These are phyloP conservation scores for Boletus tylopilopsis DNA, from an alignment of 768 basidiomycete genomes.

Conservation along the genomic window DNA sequence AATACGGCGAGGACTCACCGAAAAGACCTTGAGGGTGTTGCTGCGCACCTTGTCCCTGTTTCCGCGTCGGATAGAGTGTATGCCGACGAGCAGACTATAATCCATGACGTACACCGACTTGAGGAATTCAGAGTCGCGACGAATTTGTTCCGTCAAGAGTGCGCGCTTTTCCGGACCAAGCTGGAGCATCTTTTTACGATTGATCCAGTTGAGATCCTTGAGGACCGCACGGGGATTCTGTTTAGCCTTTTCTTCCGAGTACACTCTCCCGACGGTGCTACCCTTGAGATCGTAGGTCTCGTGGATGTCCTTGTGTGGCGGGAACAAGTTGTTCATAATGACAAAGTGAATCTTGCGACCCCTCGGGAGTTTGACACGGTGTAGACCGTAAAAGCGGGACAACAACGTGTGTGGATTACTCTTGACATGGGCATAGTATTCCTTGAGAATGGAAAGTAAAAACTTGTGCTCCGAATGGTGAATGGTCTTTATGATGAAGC, in stretches of 20 bases:
- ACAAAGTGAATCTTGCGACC: constrained; percentile 98
- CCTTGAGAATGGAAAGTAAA: constrained; percentile 74
- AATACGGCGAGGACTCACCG: constrained; percentile 47
- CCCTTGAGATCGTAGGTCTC: constrained; percentile 98
- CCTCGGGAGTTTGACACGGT: constrained; percentile 92
- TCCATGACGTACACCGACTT: constrained; percentile 90
- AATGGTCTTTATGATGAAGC: constrained; percentile 99
- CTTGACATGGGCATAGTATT: constrained; percentile 84
- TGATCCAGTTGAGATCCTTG: constrained; percentile 97
- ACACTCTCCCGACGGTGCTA: constrained; percentile 83
- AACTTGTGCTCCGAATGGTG: constrained; percentile 94
- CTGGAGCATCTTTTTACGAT: constrained; percentile 69
- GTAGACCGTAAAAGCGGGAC: constrained; percentile 93
- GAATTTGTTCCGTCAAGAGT: constrained; percentile 84
- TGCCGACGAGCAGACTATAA: constrained; percentile 90
- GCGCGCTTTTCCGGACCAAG: constrained; percentile 96
- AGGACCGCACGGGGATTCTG: constrained; percentile 85
- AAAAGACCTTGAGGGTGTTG: constrained; percentile 89
- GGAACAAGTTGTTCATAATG: constrained; percentile 99
- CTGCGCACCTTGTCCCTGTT: constrained; percentile 89
- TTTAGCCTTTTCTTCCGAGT: constrained; percentile 74
- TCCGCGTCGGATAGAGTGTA: constrained; percentile 87
- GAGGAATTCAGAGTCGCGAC: constrained; percentile 83
- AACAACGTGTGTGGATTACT: constrained; percentile 91
- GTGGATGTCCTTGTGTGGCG: constrained; percentile 94